Evolutionary conservation across 345 rosid species (phyloP).

Genomic region (Erodium maritimum): DNA sequence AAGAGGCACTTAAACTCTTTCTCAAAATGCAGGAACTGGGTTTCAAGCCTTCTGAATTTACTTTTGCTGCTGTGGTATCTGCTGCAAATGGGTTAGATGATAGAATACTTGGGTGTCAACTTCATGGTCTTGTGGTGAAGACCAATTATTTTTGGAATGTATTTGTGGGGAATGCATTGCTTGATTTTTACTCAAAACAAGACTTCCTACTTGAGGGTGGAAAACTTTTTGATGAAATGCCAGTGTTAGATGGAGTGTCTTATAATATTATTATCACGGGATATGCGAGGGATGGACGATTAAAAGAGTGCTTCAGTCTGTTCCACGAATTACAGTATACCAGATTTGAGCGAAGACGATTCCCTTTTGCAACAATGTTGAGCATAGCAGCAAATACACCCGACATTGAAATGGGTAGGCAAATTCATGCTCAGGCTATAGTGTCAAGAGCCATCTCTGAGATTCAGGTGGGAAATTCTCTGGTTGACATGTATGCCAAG

Average conservation of each 20-base stretch:
- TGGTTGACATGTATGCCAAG: conserved; percentile 91
- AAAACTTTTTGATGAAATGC: conserved; percentile 55
- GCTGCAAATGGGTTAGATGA: conserved; percentile 50
- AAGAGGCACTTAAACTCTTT: conserved; percentile 45
- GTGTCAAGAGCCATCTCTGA: conserved; percentile 48
- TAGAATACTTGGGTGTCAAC: conserved; percentile 41
- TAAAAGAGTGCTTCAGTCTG: conserved; percentile 34
- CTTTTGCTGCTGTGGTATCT: conserved; percentile 56
- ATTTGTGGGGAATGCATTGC: conserved; percentile 76
- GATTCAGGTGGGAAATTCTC: conserved; percentile 48
- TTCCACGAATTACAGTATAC: conserved; percentile 39
- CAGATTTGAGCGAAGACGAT: conserved; percentile 44
- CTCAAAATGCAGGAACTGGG: conserved; percentile 43
- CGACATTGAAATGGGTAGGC: conserved; percentile 57
- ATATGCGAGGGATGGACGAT: conserved; percentile 48
- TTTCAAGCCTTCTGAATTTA: conserved; percentile 65
- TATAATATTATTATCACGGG: conserved; percentile 71
- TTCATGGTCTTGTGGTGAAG: conserved; percentile 51
- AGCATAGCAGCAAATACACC: conserved; percentile 55
- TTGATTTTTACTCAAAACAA: conserved; percentile 76
- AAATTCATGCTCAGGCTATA: conserved; percentile 54
- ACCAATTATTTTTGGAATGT: conserved; percentile 43
- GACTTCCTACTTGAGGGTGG: conserved; percentile 34
- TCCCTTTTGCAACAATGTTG: conserved; percentile 70
- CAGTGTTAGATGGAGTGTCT: conserved; percentile 62